Percentiles rank a stretch among this genome's conserved stretches.
These are phyloP conservation scores for Penicillium sp. DNA, from an alignment of 2,329 filamentous ascomycete species.

Conservation along the genomic window DNA sequence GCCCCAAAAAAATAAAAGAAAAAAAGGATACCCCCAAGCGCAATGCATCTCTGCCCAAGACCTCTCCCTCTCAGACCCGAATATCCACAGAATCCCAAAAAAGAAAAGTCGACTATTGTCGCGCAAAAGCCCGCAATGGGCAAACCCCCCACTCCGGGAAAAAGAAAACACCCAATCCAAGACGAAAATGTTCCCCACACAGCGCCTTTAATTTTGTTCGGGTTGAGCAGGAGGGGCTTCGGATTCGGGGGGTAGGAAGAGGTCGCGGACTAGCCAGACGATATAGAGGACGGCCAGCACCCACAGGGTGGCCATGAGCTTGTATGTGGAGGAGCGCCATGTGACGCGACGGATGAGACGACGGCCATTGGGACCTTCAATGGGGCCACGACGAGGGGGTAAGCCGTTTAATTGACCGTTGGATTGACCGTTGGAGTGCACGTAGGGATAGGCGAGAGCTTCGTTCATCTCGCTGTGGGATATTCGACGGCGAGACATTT, in stretches of 20 bases:
- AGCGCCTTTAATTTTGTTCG: constrained; percentile 2
- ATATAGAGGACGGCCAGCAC: constrained; percentile 40
- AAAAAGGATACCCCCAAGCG: background rate
- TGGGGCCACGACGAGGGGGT: constrained; percentile 34
- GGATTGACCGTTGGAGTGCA: constrained; percentile 17
- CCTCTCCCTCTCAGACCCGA: background rate
- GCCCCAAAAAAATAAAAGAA: background rate
- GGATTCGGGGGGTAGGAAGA: constrained; percentile 31
- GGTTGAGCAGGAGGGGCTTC: constrained; percentile 8
- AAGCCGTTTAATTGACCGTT: constrained; percentile 16
- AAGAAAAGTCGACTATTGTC: background rate
- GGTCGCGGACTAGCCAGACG: constrained; percentile 39
- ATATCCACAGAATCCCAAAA: background rate
- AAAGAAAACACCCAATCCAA: background rate
- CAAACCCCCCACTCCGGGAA: background rate
- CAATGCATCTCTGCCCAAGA: background rate
- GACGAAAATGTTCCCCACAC: background rate
- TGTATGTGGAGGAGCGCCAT: constrained; percentile 43
- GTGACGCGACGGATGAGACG: constrained; percentile 40
- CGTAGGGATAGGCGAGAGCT: constrained; percentile 34
- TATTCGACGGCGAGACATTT: constrained; percentile 36
- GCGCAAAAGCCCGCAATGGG: background rate
- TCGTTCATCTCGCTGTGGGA: constrained; percentile 39
- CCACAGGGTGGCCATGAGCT: constrained; percentile 40
- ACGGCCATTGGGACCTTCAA: constrained; percentile 40